A percentile compares a stretch with the other conserved stretches of the same genome.
Evolutionary conservation across 495 filamentous ascomycete genomes (phyloP).

Genomic region (Talaromyces borbonicus): DNA sequence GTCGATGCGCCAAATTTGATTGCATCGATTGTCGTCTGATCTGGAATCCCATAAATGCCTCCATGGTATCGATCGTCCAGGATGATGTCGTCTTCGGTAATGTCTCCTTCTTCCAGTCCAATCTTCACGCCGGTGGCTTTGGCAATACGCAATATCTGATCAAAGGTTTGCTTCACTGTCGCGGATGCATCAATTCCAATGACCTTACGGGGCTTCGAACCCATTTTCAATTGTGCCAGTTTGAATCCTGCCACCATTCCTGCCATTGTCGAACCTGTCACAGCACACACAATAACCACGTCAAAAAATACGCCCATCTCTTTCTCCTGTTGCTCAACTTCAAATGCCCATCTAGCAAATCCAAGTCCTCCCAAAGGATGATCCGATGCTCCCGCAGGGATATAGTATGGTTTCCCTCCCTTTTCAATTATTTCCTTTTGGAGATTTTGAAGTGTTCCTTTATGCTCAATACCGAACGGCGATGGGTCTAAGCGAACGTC

Average conservation of each 20-base stretch:
- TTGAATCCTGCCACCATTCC: constrained; percentile 58
- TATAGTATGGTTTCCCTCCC: constrained; percentile 52
- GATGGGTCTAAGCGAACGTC: constrained; percentile 41
- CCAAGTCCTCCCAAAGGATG: constrained; percentile 57
- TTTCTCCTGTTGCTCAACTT: constrained; percentile 48
- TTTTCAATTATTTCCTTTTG: constrained; percentile 30
- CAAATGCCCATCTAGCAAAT: constrained; percentile 55
- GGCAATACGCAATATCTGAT: constrained; percentile 51
- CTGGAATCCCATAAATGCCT: constrained; percentile 50
- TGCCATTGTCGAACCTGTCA: constrained; percentile 52
- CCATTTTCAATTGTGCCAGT: constrained; percentile 34
- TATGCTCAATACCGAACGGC: constrained; percentile 51
- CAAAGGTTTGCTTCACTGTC: constrained; percentile 42
- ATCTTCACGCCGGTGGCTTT: constrained; percentile 47
- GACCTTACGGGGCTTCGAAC: constrained; percentile 31
- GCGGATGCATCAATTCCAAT: constrained; percentile 56
- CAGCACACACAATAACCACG: constrained; percentile 51
- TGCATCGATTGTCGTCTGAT: constrained; percentile 46
- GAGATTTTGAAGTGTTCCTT: constrained; percentile 37
- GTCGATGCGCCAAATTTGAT: constrained; percentile 50
- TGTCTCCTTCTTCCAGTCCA: constrained; percentile 42
- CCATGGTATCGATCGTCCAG: constrained; percentile 54
- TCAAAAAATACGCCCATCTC: constrained; percentile 49
- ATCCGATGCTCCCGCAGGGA: constrained; percentile 55
- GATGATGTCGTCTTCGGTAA: constrained; percentile 44